Base-by-base conservation (phyloP, 2,329 filamentous ascomycete species). In the Aurifilum marmelostoma region DNA sequence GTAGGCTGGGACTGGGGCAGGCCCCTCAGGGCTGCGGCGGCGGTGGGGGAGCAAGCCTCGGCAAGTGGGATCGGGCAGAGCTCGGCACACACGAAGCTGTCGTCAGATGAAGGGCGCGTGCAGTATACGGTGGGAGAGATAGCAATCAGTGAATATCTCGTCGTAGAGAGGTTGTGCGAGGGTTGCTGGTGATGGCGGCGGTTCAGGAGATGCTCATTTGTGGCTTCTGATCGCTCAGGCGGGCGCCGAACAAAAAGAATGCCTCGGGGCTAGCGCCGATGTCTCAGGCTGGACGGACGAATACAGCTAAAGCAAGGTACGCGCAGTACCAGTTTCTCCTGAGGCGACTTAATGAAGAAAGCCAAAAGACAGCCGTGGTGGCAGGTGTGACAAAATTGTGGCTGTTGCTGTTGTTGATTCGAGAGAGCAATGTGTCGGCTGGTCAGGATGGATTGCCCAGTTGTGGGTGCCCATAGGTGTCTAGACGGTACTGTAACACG, bases 11-110 rank as follows among this genome's bases (percentile, higher is more conserved):
- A 59, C 32, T 59, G 27, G 32, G 56, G 56, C 56, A 37, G 56
- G 56, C 56, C 56, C 56, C 29, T 59, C 56, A 18, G 56, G 56
- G 56, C 56, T 59, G 56, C 56, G 56, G 16, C 29, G 56, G 43
- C 18, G 21, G 43, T 21, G 16, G 6, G 9, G 18, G 18, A 37
- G 56, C 56, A 4, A 37, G 24, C 56, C 59, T 67, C 37, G 32
- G 71, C 72, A 67, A 71, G 56, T 70, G 62, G 52, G 68, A 21
- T 14, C 43, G 43, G 56, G 32, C 56, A 18, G n/a, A n/a, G n/a
- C n/a, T n/a, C n/a, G n/a, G n/a, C n/a, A n/a, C n/a, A n/a, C n/a
- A n/a, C n/a, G n/a, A n/a, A 34, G 34, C 34, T 34, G 34, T 27
- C n/a, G 21, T 12, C 16, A 32, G 29, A 27, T 65, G 60, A 29